Conservation (phyloP, 306 rosid species). For the Trifolium repens region DNA sequence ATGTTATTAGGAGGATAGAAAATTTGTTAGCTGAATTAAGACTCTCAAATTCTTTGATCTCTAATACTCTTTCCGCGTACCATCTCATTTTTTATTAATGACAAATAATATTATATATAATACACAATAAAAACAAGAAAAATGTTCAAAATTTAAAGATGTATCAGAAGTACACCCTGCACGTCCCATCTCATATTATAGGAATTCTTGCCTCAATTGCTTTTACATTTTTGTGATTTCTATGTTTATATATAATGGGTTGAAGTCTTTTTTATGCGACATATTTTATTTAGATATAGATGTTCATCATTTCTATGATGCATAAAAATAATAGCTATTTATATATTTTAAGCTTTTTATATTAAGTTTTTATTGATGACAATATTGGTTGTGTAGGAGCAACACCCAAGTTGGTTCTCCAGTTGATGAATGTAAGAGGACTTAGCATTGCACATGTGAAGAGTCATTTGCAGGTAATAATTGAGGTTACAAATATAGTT, state of each 20-base stretch:
- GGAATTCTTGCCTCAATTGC: not conserved
- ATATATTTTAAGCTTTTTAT: constrained; percentile 2
- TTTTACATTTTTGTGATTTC: not conserved
- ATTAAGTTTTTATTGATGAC: not conserved
- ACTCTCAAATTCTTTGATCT: no score
- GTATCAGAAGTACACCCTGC: no score
- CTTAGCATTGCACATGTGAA: constrained; percentile 90
- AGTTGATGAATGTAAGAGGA: constrained; percentile 90
- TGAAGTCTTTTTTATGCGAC: not conserved
- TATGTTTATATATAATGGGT: not conserved
- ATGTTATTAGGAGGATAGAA: no score
- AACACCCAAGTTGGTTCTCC: constrained; percentile 93
- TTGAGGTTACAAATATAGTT: no score
- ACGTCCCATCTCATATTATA: no score
- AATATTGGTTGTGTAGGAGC: constrained; percentile 58
- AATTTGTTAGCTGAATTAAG: no score
- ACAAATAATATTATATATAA: no score
- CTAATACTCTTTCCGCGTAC: no score
- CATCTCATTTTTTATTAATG: no score
- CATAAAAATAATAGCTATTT: not conserved
- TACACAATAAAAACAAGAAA: no score
- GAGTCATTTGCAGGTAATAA: constrained; percentile 87
- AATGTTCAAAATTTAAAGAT: no score
- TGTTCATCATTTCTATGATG: not conserved
- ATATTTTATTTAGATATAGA: not conserved